Evolutionary conservation across 495 filamentous ascomycete species (phyloP), one percentile per base, ranked within the genome.

Genomic region (Lophium mytilinum): DNA sequence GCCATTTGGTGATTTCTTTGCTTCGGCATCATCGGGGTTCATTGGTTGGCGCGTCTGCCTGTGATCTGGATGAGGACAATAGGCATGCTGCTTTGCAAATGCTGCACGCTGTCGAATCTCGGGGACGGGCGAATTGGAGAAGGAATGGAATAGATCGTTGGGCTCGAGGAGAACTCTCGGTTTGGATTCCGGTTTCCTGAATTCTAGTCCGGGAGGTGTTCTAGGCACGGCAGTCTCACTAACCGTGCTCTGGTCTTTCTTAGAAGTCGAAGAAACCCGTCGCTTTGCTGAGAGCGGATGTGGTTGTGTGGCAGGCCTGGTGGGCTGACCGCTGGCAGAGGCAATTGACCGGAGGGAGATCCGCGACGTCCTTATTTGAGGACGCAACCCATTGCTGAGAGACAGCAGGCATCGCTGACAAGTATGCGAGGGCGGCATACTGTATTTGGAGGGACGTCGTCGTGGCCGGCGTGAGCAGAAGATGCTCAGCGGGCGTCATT

Each of bases 71-170:
- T 99, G 93, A 10, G 93, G 89, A 66, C 93, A 99, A 68, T 87
- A 85, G 5, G 89, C 90, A 71, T 96, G 86, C 60, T 90, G 84
- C 63, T 87, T 89, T 64, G 95, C 96, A 64, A 86, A 91, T 33
- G 84, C 85, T 18, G 93, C 94, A 45, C 94, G 84, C 54, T 80
- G 76, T 61, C 92, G 83, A 41, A 99, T 95, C 12, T 83, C 84
- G 34, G 87, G 83, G 19, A 86, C 83, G 11, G 94, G 93, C 3
- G 93, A 97, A 61, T 85, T 76, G 24, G 93, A 86, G 71, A 91
- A 94, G 18, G 83, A 78, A 72, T 99, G 91, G 75, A 96, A 96
- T 50, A 99, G 86, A 68, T 96, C 88, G 71, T 95, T 81, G 18
- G 80, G 77, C 60, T 79, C 75, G 45, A 96, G 78, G 37, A 93